phyloP scores from a whole-genome alignment of 805 yeast species.

The Priceomyces castillae region DNA sequence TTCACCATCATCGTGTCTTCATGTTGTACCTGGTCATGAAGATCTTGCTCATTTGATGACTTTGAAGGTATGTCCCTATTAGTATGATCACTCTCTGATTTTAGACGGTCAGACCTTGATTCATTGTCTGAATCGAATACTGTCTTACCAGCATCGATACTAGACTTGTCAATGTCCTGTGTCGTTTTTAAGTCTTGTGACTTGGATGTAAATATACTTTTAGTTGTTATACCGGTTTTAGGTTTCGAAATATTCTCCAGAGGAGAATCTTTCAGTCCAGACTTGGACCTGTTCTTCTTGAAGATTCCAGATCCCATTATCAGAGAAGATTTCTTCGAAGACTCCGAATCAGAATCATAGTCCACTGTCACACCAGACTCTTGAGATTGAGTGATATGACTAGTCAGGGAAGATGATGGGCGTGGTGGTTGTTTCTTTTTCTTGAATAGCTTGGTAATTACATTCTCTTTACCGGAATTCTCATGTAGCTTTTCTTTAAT shows the following conservation, averaged over 20 bases:
- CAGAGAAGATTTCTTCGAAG: neutral
- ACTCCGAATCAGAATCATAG: constrained; percentile 14
- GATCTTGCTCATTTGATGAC: neutral
- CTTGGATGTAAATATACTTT: neutral
- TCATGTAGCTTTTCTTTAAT: constrained; percentile 6
- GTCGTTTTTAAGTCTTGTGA: neutral
- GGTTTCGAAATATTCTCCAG: neutral
- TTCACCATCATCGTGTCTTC: constrained; percentile 10
- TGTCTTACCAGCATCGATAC: neutral
- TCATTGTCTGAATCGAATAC: neutral
- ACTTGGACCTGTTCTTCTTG: constrained; percentile 12
- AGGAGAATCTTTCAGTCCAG: neutral
- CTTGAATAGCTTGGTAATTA: constrained; percentile 41
- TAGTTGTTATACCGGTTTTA: neutral
- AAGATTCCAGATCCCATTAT: constrained; percentile 4
- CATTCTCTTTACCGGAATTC: constrained; percentile 34
- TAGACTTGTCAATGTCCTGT: neutral
- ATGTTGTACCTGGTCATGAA: neutral
- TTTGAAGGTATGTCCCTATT: neutral
- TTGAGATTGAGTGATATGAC: constrained; percentile 6
- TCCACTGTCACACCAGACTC: constrained; percentile 24
- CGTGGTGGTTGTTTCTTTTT: constrained; percentile 26
- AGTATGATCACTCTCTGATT: neutral
- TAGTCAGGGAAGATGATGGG: constrained; percentile 5
- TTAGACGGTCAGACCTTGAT: neutral